Base-by-base conservation (phyloP, 1,284 basidiomycete species). In the Caloboletus inedulis region DNA sequence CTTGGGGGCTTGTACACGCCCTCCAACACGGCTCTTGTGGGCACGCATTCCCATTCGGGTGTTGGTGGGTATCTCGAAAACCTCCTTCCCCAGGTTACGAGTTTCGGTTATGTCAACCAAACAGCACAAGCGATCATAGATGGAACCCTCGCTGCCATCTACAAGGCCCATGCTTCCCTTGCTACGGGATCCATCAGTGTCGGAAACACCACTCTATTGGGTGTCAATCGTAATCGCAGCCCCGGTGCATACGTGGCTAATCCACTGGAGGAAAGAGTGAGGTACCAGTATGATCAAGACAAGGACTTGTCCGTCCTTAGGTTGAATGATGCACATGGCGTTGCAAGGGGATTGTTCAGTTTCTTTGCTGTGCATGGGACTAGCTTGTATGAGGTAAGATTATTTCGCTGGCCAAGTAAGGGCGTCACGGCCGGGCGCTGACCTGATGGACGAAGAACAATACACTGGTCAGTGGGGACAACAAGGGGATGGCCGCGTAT, bases 331-430 rank as follows among this genome's bases (percentile, higher is more conserved):
- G 59, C 57, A 3, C 70, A 66, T 49, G 85, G 85, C 23, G 77
- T 74, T 36, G 74, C 80, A 14, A 72, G 82, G 37, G 88, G 88
- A 0, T 78, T 90, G 60, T 63, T 89, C 61, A 84, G 81, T 63
- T 91, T 90, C 74, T 92, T 85, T 65, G 74, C 88, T 0, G 89
- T 92, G 0, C 90, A 92, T 70, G 88, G 89, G 6, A 91, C 88
- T 14, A 88, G 85, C 63, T 59, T 90, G 14, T 89, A 90, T 59
- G 76, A 84, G 72, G 87, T 86, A 57, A 31, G 2, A n/a, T 14
- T 45, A 44, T 33, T 47, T 39, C 19, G 6, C 1, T 23, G 8
- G 10, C 21, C 12, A 7, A 18, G n/a, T 27, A 13, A 7, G 0
- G 8, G n/a, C 6, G 29, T 33, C 29, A 16, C 4, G 2, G 7